Conservation (phyloP, 2,329 filamentous ascomycete genomes). For the Venturia effusa region DNA sequence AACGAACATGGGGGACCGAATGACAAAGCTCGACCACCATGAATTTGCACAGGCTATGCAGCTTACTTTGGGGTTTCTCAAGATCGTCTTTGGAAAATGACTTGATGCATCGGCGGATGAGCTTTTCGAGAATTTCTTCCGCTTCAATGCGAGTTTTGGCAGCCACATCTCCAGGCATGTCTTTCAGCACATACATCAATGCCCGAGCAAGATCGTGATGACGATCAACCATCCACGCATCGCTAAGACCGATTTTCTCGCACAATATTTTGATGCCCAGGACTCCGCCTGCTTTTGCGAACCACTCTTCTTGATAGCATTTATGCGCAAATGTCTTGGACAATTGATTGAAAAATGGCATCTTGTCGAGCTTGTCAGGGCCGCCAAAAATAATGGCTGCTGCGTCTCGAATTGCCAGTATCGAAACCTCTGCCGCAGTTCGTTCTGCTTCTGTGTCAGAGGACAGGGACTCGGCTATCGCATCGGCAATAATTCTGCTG, state of each 20-base stretch:
- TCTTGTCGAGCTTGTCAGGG: slow-evolving; percentile 56
- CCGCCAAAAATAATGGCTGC: slow-evolving; percentile 70
- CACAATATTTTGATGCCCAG: slow-evolving; percentile 82
- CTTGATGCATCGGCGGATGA: slow-evolving; percentile 70
- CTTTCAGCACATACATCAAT: slow-evolving; percentile 96
- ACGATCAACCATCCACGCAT: slow-evolving; percentile 69
- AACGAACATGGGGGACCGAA: slow-evolving; percentile 90
- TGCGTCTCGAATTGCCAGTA: slow-evolving; percentile 67
- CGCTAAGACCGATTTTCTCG: slow-evolving; percentile 73
- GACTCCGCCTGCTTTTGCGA: slow-evolving; percentile 87
- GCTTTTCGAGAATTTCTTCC: slow-evolving; percentile 68
- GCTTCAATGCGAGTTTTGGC: slow-evolving; percentile 78
- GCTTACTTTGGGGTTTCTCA: slow-evolving; percentile 51
- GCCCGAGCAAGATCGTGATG: slow-evolving; percentile 83
- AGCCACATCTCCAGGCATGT: slow-evolving; percentile 89
- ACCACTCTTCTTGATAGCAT: slow-evolving; percentile 98
- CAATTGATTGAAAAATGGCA: slow-evolving; percentile 78
- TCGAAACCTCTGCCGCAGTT: slow-evolving; percentile 68
- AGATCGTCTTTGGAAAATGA: slow-evolving; percentile 71
- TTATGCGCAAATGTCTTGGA: slow-evolving; percentile 82
- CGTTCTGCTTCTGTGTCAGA: slow-evolving; percentile 74
- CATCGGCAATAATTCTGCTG: slow-evolving; percentile 76
- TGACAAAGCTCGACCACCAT: slow-evolving; percentile 85
- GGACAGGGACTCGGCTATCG: slow-evolving; percentile 78
- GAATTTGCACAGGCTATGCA: slow-evolving; percentile 69